Percentiles rank a stretch among this genome's conserved stretches.
Evolutionary conservation across 495 filamentous ascomycete species (phyloP).

Genomic region (Sordaria brevicollis): DNA sequence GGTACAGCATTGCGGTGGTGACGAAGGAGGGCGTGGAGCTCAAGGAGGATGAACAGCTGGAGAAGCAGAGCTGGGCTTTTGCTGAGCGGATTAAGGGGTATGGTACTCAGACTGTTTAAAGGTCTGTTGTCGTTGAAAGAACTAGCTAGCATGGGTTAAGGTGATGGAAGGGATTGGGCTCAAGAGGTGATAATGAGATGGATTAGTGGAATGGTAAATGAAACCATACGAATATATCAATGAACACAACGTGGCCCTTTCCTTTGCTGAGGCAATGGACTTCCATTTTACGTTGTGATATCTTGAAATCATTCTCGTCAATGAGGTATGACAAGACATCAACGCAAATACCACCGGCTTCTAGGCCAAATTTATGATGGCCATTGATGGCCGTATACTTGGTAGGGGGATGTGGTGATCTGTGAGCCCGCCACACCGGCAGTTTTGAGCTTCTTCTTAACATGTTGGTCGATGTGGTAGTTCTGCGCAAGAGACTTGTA

Average conservation of each 20-base stretch:
- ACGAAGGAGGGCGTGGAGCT: slow-evolving; percentile 78
- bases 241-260: background rate
- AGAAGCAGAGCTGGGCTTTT: slow-evolving; percentile 93
- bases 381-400: too few relatives aligned
- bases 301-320: background rate
- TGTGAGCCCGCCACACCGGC: too few relatives aligned
- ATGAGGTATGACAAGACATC: background rate
- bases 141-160: background rate
- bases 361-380: too few relatives aligned
- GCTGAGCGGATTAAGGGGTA: slow-evolving; percentile 65
- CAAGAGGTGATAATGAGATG: background rate
- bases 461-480: too few relatives aligned
- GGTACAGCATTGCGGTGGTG: slow-evolving; percentile 83
- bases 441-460: too few relatives aligned
- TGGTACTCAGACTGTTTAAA: slow-evolving; percentile 40
- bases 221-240: background rate
- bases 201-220: background rate
- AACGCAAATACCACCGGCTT: too few relatives aligned
- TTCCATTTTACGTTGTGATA: background rate
- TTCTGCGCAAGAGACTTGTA: too few relatives aligned
- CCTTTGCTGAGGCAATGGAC: background rate
- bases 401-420: too few relatives aligned
- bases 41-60: slow-evolving; percentile 61
- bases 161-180: background rate
- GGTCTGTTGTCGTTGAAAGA: too few relatives aligned